Conservation (phyloP, 495 filamentous ascomycete species). For the Apiosordaria backusii region DNA sequence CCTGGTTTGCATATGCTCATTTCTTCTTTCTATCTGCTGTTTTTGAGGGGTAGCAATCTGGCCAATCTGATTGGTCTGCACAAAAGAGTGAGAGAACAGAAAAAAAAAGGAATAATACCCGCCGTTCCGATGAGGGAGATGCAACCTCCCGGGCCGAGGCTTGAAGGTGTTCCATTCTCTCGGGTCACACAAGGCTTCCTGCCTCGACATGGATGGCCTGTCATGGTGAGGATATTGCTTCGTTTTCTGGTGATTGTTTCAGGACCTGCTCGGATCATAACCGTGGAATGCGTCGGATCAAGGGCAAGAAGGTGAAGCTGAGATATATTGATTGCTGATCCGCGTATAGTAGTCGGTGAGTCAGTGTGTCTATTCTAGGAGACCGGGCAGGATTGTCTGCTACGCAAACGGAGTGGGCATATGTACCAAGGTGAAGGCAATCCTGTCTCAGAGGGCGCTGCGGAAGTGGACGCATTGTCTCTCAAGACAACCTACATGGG, state of each 20-base stretch:
- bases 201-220: neutral
- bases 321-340: neutral
- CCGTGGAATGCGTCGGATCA: neutral
- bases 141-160: neutral
- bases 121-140: neutral
- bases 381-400: neutral
- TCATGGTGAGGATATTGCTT: neutral
- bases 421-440: neutral
- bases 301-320: neutral
- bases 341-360: neutral
- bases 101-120: neutral
- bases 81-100: neutral
- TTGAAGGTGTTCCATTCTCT: neutral
- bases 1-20: neutral
- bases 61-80: neutral
- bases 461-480: neutral
- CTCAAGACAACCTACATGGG: neutral
- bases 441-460: neutral
- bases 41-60: neutral
- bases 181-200: slow-evolving; percentile 1
- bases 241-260: neutral
- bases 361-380: neutral
- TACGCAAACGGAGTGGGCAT: neutral
- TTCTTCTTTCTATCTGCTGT: neutral
- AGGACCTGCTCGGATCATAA: neutral